A percentile compares a stretch with the other conserved stretches of the same genome.
Evolutionary conservation across 192 early-diverging fungal genomes (phyloP).

Genomic region (Rhizophagus sp.): DNA sequence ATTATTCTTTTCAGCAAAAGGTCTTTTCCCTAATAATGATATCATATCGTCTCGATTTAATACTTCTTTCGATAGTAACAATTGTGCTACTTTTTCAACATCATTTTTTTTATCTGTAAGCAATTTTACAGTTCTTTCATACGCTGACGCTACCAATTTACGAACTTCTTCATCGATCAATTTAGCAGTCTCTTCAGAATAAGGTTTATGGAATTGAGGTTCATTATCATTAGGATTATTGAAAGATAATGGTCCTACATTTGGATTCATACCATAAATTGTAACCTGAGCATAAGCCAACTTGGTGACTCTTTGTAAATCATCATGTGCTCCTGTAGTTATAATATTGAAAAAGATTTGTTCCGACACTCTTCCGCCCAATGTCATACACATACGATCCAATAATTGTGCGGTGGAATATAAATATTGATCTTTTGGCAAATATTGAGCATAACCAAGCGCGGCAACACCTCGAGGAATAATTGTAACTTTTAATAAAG

Average conservation of each 20-base stretch:
- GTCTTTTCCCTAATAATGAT: conserved; percentile 78
- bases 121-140: conserved; percentile 79
- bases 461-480: conserved; percentile 96
- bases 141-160: conserved; percentile 77
- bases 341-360: conserved; percentile 91
- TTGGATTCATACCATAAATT: conserved; percentile 92
- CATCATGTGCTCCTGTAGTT: conserved; percentile 98
- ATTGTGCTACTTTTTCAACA: conserved; percentile 90
- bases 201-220: conserved; percentile 91
- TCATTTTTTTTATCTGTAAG: conserved; percentile 81
- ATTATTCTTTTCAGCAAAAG: conserved; percentile 72
- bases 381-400: conserved; percentile 91
- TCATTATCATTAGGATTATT: conserved; percentile 65
- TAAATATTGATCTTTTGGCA: conserved; percentile 96
- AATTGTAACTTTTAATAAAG: conserved; percentile 96
- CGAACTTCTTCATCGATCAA: conserved; percentile 96
- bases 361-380: conserved; percentile 85
- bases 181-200: conserved; percentile 90
- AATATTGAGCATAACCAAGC: conserved; percentile 98
- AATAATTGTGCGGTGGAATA: conserved; percentile 89
- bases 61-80: conserved; percentile 96
- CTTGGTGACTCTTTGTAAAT: conserved; percentile 95
- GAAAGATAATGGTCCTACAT: conserved; percentile 87
- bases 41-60: conserved; percentile 96
- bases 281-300: conserved; percentile 96